Base-by-base conservation (phyloP, 345 rosid species). In the Camelina hispida region DNA sequence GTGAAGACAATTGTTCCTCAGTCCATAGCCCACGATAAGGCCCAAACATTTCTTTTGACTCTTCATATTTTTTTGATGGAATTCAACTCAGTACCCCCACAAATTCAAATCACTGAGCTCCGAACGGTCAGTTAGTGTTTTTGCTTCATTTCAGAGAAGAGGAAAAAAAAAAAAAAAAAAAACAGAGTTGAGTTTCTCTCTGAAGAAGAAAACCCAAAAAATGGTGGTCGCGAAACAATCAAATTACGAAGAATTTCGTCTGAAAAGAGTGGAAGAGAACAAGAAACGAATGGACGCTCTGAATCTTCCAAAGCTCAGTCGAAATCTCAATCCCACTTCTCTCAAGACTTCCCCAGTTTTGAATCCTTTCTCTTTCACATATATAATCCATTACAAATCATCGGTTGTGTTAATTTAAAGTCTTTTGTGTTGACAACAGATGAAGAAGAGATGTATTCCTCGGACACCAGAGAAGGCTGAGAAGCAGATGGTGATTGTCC, bases 251-350 rank as follows among this genome's bases (percentile, higher is more conserved):
- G 92, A 91, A 60, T 75, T 72, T 69, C 84, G 93, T 42, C 76
- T 68, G 23, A 69, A 68, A 74, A 84, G 95, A 71, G 25, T 93
- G 62, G 97, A 88, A 73, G 96, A 90, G 76, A 93, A 93, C 83
- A 85, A 79, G 85, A 87, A 87, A 82, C 79, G 95, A 61, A 89
- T 91, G 98, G 96, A 90, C 66, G 92, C 90, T 34, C 88, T 93
- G 62, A 91, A 89, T 71, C 86, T 91, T 51, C 85, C 82, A 15
- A 65, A 70, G 68, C 92, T 93, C 48, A 80, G 85, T 57, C 85
- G 44, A 38, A 82, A 83, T 75, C 91, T 93, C 71, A 73, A 76
- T 7, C 34, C 79, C 18, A 42, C 66, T 28, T 66, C 91, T 14
- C 71, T 80, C 71, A 76, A 85, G 62, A 77, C 82, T 61, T 79